These are phyloP conservation scores for Colletotrichum sojae DNA, from an alignment of 2,329 filamentous ascomycete species.

Conservation along the genomic window DNA sequence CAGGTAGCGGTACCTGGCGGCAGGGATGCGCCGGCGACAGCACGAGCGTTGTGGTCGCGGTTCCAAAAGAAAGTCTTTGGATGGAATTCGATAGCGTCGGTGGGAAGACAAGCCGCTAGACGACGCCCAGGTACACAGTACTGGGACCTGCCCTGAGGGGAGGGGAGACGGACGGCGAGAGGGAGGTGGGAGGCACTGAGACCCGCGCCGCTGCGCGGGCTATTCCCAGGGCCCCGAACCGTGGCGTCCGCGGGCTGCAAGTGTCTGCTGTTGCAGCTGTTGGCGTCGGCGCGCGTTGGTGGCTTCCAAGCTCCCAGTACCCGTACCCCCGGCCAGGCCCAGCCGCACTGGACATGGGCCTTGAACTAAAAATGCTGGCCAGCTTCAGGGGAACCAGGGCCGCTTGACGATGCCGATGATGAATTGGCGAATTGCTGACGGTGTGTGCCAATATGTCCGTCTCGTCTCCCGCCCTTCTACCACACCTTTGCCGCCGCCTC, in stretches of 20 bases:
- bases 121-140: slow-evolving; percentile 29
- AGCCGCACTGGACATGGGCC: slow-evolving; percentile 35
- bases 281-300: slow-evolving; percentile 6
- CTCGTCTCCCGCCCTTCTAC: slow-evolving; percentile 17
- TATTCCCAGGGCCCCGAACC: slow-evolving; percentile 5
- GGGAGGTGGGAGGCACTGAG: slow-evolving; percentile 1
- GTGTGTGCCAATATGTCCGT: slow-evolving; percentile 25
- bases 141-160: not conserved
- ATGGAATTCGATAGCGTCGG: slow-evolving; percentile 34
- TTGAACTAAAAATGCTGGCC: slow-evolving; percentile 24
- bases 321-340: slow-evolving; percentile 9
- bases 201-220: slow-evolving; percentile 7
- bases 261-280: not conserved
- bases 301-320: not conserved
- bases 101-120: slow-evolving; percentile 37
- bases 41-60: slow-evolving; percentile 28
- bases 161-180: too few species aligned
- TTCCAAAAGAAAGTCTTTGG: slow-evolving; percentile 30
- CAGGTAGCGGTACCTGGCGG: slow-evolving; percentile 37
- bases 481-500: slow-evolving; percentile 6
- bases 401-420: slow-evolving; percentile 27
- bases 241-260: not conserved
- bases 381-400: slow-evolving; percentile 36
- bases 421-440: slow-evolving; percentile 36
- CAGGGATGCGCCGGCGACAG: slow-evolving; percentile 37